Base-by-base conservation (phyloP, 2,329 filamentous ascomycete genomes). In the Apiospora saccharicola region DNA sequence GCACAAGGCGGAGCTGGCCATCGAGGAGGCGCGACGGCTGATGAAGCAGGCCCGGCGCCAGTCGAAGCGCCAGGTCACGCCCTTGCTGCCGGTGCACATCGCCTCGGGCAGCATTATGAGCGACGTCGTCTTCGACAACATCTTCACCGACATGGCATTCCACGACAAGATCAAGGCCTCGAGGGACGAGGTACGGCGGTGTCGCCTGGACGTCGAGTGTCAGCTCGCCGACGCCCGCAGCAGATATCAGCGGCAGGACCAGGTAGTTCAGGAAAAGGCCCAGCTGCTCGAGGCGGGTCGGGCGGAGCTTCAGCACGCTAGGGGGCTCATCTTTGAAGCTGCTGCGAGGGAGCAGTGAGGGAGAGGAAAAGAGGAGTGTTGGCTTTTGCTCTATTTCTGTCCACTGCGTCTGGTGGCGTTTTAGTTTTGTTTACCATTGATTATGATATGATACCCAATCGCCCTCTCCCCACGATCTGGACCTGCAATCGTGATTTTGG, bases 91-190 rank as follows among this genome's bases (percentile, higher is more conserved):
- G 0, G 81, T 88, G 26, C 78, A 78, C 26, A 85, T 89, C 67
- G 83, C 84, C 0, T 81, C 85, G 53, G 85, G 86, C 0, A 82
- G 79, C 71, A 81, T 88, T 19, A 82, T 89, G 78, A 81, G 81
- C 10, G 87, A 89, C 73, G 81, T 89, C 2, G 81, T 89, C n/a
- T 89, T 89, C 75, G 86, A 89, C 75, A 89, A 88, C 69, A 84
- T 88, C 72, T 87, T 87, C 75, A 83, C 82, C 12, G 87, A 89
- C 72, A 84, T 86, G 81, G 82, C 82, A 3, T 88, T 89, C 77
- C 86, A 87, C 73, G 82, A 87, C 16, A 83, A 87, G 78, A 86
- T 90, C 73, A 85, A 87, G 75, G 77, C 81, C 22, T 85, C 83
- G 3, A 79, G 81, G 53, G 71, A 70, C 37, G 81, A 85, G 72